Percentiles rank a stretch among this genome's conserved stretches.
Conservation (phyloP, 1,139 yeast species). For the Sugiyamaella grinbergsii region DNA sequence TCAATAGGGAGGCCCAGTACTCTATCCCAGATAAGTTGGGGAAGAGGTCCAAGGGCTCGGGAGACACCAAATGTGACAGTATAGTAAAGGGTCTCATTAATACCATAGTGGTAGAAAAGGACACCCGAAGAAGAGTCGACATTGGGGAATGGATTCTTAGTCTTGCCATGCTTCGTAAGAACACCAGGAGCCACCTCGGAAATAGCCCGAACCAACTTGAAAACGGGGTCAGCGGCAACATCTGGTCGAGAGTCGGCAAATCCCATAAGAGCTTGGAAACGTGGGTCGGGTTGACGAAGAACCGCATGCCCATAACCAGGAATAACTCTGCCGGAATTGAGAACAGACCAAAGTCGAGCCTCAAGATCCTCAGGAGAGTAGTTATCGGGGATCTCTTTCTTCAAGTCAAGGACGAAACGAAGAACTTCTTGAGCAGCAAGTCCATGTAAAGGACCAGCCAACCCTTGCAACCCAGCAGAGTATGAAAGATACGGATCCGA, state of each 20-base stretch:
- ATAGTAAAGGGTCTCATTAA: slow-evolving; percentile 93
- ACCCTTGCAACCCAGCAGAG: slow-evolving; percentile 94
- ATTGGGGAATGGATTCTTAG: slow-evolving; percentile 99
- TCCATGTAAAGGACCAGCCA: slow-evolving; percentile 98
- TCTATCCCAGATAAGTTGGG: slow-evolving; percentile 95
- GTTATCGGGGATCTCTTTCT: slow-evolving; percentile 71
- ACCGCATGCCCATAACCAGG: slow-evolving; percentile 99
- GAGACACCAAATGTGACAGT: slow-evolving; percentile 98
- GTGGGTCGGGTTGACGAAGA: slow-evolving; percentile 94
- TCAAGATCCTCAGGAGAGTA: slow-evolving; percentile 69
- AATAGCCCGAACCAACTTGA: slow-evolving; percentile 66
- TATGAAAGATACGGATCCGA: slow-evolving; percentile 91
- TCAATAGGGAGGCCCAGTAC: slow-evolving; percentile 95
- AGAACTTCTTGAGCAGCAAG: slow-evolving; percentile 98
- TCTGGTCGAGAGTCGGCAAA: slow-evolving; percentile 58
- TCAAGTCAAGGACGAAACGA: slow-evolving; percentile 86
- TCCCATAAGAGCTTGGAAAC: slow-evolving; percentile 96
- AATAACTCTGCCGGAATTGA: slow-evolving; percentile 90
- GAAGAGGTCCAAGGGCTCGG: slow-evolving; percentile 96
- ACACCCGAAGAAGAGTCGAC: slow-evolving; percentile 98
- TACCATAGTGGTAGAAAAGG: slow-evolving; percentile 93
- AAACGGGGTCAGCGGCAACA: slow-evolving; percentile 48
- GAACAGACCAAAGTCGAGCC: slow-evolving; percentile 87
- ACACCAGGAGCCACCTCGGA: slow-evolving; percentile 96
- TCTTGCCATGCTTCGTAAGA: slow-evolving; percentile 94